phyloP scores from a whole-genome alignment of 805 yeast genomes.

The Starmerella floricola region DNA sequence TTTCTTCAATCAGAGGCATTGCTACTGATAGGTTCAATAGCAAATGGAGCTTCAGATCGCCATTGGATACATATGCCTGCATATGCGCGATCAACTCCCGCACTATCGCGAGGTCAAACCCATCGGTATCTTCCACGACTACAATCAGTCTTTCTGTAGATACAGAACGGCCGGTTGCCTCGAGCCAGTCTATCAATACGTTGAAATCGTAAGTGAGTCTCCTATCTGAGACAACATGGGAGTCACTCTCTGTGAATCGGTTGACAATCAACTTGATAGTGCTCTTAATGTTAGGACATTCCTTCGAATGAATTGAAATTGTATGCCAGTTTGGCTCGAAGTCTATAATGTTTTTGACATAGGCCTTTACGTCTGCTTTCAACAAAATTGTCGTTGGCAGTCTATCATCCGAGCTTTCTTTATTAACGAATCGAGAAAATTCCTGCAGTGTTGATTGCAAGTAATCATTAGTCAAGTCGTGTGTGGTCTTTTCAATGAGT shows the following conservation, averaged over 20 bases:
- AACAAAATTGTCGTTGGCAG: constrained; percentile 7
- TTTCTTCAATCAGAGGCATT: constrained; percentile 28
- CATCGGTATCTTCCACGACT: constrained; percentile 31
- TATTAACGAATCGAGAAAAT: constrained; percentile 2
- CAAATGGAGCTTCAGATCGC: constrained; percentile 27
- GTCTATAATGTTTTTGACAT: not conserved
- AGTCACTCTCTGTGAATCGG: constrained; percentile 23
- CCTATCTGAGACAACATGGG: constrained; percentile 24
- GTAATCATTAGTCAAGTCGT: not conserved
- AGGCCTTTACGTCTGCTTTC: constrained; percentile 9
- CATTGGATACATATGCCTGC: constrained; percentile 24
- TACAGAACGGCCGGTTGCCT: constrained; percentile 1
- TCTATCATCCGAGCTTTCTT: not conserved
- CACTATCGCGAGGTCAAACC: constrained; percentile 27
- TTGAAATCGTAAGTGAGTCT: constrained; percentile 31
- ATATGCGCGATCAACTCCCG: constrained; percentile 26
- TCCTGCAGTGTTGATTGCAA: not conserved
- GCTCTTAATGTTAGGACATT: constrained; percentile 29
- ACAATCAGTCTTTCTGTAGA: constrained; percentile 21
- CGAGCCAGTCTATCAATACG: constrained; percentile 29
- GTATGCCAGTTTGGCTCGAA: constrained; percentile 8
- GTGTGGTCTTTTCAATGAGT: not conserved
- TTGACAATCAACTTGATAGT: constrained; percentile 28
- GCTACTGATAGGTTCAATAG: constrained; percentile 30
- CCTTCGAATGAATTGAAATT: constrained; percentile 29